Conservation (phyloP, 176 grass and related monocot species). For the Pontederia paniculata region DNA sequence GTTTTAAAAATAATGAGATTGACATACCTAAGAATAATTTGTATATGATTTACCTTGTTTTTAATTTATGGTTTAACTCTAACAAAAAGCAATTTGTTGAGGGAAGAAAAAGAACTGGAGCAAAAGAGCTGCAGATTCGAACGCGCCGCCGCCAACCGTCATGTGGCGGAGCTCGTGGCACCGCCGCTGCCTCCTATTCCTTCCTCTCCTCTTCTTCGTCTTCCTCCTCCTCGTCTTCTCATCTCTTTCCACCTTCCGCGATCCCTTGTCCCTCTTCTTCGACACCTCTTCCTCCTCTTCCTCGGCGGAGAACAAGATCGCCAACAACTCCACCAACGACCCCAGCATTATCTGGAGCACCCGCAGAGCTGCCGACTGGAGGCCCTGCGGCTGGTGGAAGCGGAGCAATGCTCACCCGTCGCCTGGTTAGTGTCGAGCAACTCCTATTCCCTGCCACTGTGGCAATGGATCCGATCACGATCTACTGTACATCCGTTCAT, state of each 20-base stretch:
- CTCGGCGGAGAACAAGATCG: not conserved
- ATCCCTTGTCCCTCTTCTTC: slow-evolving; percentile 1
- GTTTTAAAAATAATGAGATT: no score
- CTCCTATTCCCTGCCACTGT: not conserved
- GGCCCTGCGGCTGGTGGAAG: slow-evolving; percentile 14
- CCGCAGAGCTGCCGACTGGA: slow-evolving; percentile 7
- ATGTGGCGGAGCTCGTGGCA: slow-evolving; percentile 7
- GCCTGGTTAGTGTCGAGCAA: slow-evolving; percentile 1
- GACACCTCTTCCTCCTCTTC: not conserved
- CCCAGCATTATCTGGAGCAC: slow-evolving; percentile 7
- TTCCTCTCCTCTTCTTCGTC: not conserved
- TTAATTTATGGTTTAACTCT: no score
- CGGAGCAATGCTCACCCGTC: not conserved
- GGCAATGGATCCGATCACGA: no score
- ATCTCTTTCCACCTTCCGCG: not conserved
- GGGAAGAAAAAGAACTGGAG: no score
- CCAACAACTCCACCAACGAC: not conserved
- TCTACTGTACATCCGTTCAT: not conserved
- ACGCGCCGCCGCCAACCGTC: not conserved
- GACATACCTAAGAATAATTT: no score
- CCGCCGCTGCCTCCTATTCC: not conserved
- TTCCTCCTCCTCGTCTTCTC: not conserved
- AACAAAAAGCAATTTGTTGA: no score
- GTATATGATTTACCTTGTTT: no score
- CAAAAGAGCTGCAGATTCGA: no score